Evolutionary conservation across 495 filamentous ascomycete species (phyloP).

Genomic region (Penicillium cinerascens): DNA sequence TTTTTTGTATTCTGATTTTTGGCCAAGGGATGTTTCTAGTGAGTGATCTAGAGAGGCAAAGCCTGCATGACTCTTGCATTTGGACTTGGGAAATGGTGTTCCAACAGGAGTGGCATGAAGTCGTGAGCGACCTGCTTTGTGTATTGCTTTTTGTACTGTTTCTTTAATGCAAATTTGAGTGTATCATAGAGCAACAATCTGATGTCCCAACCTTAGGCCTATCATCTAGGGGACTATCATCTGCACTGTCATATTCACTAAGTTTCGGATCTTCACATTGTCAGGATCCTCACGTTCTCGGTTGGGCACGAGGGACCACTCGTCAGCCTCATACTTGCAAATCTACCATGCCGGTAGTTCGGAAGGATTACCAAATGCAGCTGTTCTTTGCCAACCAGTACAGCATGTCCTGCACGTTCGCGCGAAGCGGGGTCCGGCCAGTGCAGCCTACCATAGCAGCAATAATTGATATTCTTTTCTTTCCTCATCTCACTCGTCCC

Average conservation of each 20-base stretch:
- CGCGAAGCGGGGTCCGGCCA: neutral
- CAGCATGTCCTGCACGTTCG: neutral
- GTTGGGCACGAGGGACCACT: neutral
- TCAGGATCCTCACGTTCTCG: neutral
- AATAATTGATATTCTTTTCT: neutral
- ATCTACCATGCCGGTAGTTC: neutral
- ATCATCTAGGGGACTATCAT: neutral
- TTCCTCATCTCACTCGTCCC: neutral
- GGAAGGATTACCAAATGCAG: neutral
- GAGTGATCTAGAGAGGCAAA: constrained; percentile 15
- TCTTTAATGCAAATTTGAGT: neutral
- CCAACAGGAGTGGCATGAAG: constrained; percentile 2
- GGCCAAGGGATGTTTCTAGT: constrained; percentile 1
- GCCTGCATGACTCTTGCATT: constrained; percentile 11
- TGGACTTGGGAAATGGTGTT: constrained; percentile 9
- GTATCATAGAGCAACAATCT: constrained; percentile 9
- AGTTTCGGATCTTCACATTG: constrained; percentile 3
- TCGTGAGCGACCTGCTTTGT: constrained; percentile 5
- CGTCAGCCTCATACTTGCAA: neutral
- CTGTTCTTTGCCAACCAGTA: neutral
- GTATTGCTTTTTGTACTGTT: constrained; percentile 5
- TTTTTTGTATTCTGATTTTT: neutral
- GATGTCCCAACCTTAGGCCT: neutral
- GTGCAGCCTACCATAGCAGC: neutral
- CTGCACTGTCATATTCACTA: constrained; percentile 1